phyloP scores from a whole-genome alignment of 805 yeast species.

The Yamadazyma phyllophila region DNA sequence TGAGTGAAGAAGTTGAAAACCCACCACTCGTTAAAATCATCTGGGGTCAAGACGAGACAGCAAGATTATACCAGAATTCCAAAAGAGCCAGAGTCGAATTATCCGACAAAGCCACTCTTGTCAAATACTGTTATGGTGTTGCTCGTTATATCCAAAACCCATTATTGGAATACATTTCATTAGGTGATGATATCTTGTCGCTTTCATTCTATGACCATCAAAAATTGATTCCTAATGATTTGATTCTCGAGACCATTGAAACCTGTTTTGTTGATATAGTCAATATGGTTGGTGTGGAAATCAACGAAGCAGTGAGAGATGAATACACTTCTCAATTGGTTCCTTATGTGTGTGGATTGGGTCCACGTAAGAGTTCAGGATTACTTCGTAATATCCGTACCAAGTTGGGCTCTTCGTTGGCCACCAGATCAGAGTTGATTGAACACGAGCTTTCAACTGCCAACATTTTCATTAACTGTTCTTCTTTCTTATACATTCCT shows the following conservation, averaged over 20 bases:
- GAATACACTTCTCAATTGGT: conserved; percentile 67
- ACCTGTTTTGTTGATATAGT: conserved; percentile 86
- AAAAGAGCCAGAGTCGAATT: conserved; percentile 72
- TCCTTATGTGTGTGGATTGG: conserved; percentile 85
- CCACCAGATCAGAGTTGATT: conserved; percentile 76
- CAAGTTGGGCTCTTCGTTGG: conserved; percentile 56
- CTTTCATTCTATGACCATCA: conserved; percentile 73
- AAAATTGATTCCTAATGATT: conserved; percentile 61
- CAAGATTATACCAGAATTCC: conserved; percentile 81
- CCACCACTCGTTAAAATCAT: conserved; percentile 65
- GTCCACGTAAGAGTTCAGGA: conserved; percentile 92
- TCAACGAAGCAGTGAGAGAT: conserved; percentile 83
- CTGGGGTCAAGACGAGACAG: conserved; percentile 92
- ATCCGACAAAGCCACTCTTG: conserved; percentile 77
- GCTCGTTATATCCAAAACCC: conserved; percentile 94
- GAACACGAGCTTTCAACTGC: conserved; percentile 77
- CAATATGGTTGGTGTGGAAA: conserved; percentile 89
- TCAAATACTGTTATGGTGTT: conserved; percentile 80
- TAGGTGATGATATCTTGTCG: conserved; percentile 71
- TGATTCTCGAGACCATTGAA: conserved; percentile 63
- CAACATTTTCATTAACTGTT: conserved; percentile 84
- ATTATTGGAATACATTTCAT: conserved; percentile 79
- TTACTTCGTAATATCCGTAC: conserved; percentile 75
- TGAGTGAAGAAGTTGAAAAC: conserved; percentile 26
- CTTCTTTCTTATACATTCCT: conserved; percentile 83